phyloP scores from a whole-genome alignment of 495 filamentous ascomycete species.

The Podospora pseudopauciseta region DNA sequence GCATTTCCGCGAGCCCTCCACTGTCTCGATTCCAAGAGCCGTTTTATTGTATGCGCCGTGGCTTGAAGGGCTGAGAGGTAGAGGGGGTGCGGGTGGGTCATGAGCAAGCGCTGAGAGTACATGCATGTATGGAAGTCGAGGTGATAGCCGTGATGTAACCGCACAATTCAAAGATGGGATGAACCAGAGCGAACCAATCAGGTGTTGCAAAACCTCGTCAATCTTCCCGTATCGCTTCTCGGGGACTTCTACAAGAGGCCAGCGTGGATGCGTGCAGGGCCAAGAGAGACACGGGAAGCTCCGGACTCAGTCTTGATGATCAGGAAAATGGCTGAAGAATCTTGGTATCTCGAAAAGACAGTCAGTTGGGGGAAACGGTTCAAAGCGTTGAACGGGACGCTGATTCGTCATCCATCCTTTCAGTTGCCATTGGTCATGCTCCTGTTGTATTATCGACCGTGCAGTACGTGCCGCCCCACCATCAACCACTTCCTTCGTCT shows the following conservation, averaged over 20 bases:
- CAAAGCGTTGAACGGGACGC: neutral
- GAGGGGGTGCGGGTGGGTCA: neutral
- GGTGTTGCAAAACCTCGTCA: neutral
- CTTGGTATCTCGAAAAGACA: neutral
- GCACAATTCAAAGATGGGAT: neutral
- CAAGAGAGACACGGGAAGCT: conserved; percentile 1
- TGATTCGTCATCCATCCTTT: neutral
- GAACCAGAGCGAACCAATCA: neutral
- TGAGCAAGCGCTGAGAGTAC: neutral
- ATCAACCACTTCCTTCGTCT: neutral
- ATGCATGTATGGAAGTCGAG: neutral
- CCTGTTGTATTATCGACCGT: neutral
- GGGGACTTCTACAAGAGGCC: neutral
- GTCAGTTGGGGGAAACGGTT: neutral
- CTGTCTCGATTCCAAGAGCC: neutral
- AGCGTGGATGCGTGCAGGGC: neutral
- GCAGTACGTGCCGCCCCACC: conserved; percentile 2
- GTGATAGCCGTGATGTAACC: neutral
- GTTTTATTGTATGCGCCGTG: neutral
- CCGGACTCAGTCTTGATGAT: neutral
- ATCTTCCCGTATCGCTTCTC: neutral
- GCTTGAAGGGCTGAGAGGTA: conserved; percentile 2
- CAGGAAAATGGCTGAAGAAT: neutral
- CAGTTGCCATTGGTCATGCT: neutral
- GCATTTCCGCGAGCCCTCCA: neutral